These are phyloP conservation scores for Bruguiera hainesii DNA, from an alignment of 441 rosid species.

Conservation along the genomic window DNA sequence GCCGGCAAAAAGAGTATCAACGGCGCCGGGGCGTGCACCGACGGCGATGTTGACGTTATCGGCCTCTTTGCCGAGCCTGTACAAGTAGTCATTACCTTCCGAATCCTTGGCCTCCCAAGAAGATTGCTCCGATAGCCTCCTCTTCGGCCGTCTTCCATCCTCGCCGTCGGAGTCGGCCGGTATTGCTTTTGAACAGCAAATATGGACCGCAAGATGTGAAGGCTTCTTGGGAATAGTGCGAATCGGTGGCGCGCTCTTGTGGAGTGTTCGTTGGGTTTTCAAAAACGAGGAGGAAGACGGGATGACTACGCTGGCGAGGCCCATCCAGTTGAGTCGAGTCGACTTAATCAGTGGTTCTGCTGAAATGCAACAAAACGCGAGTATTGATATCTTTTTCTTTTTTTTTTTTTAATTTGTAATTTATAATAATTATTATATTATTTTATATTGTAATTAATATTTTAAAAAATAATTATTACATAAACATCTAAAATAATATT, in stretches of 20 bases:
- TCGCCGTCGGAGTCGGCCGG: conserved; percentile 4
- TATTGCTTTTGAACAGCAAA: conserved; percentile 39
- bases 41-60: conserved; percentile 86
- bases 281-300: conserved; percentile 26
- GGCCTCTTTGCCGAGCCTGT: conserved; percentile 76
- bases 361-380: too few relatives aligned
- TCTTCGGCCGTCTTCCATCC: conserved; percentile 16
- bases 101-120: conserved; percentile 89
- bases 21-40: conserved; percentile 75
- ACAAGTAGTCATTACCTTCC: conserved; percentile 79
- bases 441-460: too few relatives aligned
- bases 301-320: conserved; percentile 22
- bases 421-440: too few relatives aligned
- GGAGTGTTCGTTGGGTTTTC: conserved; percentile 2
- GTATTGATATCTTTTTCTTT: too few relatives aligned
- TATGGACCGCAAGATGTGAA: conserved; percentile 18
- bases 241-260: conserved; percentile 2
- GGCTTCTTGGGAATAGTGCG: conserved; percentile 18
- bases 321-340: conserved; percentile 16
- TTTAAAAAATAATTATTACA: too few relatives aligned
- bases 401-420: too few relatives aligned
- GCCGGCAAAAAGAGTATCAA: conserved; percentile 80
- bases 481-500: too few relatives aligned
- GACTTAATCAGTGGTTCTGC: too few relatives aligned
- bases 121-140: conserved; percentile 69